A percentile compares a stretch with the other conserved stretches of the same genome.
Conservation (phyloP, 768 basidiomycete genomes). For the Boletus subcaerulescens region DNA sequence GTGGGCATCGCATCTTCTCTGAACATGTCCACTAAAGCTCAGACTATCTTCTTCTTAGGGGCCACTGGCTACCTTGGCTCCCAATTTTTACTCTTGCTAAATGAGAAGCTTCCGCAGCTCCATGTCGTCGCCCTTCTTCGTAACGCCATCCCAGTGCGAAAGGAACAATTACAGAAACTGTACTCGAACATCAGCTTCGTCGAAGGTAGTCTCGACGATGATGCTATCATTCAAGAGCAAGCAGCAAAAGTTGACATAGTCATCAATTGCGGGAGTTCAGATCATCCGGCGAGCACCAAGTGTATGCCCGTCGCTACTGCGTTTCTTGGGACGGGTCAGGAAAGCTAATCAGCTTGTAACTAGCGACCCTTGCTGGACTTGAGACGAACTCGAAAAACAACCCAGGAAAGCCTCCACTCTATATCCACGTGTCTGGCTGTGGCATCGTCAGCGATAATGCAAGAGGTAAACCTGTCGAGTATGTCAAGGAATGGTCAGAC, state of each 20-base stretch:
- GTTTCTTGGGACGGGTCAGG: not conserved
- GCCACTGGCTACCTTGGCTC: slow-evolving; percentile 45
- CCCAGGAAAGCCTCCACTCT: slow-evolving; percentile 40
- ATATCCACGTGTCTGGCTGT: slow-evolving; percentile 43
- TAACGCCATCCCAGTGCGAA: slow-evolving; percentile 30
- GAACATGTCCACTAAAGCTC: slow-evolving; percentile 13
- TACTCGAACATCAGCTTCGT: slow-evolving; percentile 36
- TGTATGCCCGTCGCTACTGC: slow-evolving; percentile 20
- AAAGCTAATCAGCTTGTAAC: not conserved
- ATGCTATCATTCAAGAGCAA: slow-evolving; percentile 33
- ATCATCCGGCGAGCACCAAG: slow-evolving; percentile 34
- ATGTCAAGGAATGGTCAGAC: slow-evolving; percentile 37
- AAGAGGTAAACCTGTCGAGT: slow-evolving; percentile 35
- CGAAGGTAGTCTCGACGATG: slow-evolving; percentile 40
- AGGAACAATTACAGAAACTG: slow-evolving; percentile 28
- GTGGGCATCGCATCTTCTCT: not conserved
- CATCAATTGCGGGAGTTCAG: slow-evolving; percentile 42
- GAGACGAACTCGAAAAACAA: slow-evolving; percentile 34
- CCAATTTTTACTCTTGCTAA: slow-evolving; percentile 36
- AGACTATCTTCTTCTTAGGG: slow-evolving; percentile 39
- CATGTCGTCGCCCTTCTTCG: slow-evolving; percentile 39
- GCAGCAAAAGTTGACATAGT: slow-evolving; percentile 37
- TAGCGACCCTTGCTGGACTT: slow-evolving; percentile 40
- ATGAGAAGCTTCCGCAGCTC: slow-evolving; percentile 31
- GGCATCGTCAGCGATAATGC: slow-evolving; percentile 41